Percentiles rank a stretch among this genome's conserved stretches.
Conservation (phyloP, 129 eudicot genomes). For the Flaveria linearis region DNA sequence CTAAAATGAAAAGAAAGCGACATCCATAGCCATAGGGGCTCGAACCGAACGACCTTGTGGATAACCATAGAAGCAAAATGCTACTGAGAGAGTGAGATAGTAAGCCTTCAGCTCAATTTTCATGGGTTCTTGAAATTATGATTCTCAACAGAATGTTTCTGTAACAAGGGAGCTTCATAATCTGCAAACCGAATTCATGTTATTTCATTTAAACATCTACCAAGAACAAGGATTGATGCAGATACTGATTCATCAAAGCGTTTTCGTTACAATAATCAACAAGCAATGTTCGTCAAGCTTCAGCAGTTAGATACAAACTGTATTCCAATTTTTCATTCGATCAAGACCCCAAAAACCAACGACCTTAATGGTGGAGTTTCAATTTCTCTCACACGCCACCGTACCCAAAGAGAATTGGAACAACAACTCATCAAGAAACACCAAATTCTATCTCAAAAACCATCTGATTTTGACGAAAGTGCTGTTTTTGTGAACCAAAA, state of each 20-base stretch:
- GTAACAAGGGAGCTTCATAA: not conserved
- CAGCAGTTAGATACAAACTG: conserved; percentile 42
- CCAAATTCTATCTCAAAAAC: conserved; percentile 26
- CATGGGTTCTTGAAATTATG: not conserved
- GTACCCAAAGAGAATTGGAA: conserved; percentile 5
- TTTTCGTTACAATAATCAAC: not conserved
- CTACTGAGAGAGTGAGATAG: not conserved
- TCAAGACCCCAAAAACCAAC: not conserved
- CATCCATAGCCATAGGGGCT: conserved; percentile 1
- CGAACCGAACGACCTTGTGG: not conserved
- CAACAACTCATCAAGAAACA: conserved; percentile 29
- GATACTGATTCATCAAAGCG: conserved; percentile 5
- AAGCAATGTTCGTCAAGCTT: conserved; percentile 51
- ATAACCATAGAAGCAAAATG: not conserved
- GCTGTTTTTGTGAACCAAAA: conserved; percentile 17
- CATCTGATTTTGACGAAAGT: conserved; percentile 17
- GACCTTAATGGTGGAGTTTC: conserved; percentile 1
- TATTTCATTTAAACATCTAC: not conserved
- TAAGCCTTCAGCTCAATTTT: not conserved
- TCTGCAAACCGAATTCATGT: not conserved
- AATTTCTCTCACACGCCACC: not conserved
- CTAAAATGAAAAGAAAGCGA: too few relatives aligned
- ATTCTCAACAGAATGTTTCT: too few relatives aligned
- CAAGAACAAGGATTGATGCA: not conserved
- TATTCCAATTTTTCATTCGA: not conserved